Evolutionary conservation across 768 basidiomycete species (phyloP).

Genomic region (Pleurotus cornucopiae): DNA sequence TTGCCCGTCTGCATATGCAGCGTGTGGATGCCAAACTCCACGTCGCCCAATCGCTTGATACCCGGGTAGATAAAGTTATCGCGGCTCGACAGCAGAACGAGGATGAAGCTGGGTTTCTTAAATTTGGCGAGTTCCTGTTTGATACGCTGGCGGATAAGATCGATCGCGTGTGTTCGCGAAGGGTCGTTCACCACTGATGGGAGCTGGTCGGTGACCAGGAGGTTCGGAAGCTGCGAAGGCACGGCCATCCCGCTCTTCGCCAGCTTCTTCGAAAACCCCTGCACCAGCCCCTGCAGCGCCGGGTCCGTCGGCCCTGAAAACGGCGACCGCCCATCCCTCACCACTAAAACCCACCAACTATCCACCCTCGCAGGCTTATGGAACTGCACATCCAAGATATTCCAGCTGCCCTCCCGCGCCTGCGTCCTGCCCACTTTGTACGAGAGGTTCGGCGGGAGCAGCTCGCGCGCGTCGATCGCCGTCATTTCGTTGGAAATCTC

Average conservation of each 20-base stretch:
- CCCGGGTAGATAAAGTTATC: slow-evolving; percentile 81
- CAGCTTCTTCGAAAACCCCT: slow-evolving; percentile 55
- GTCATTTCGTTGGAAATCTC: slow-evolving; percentile 55
- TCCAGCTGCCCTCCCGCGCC: slow-evolving; percentile 68
- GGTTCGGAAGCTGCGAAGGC: slow-evolving; percentile 27
- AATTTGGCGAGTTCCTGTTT: slow-evolving; percentile 20
- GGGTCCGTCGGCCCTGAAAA: slow-evolving; percentile 41
- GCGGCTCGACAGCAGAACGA: slow-evolving; percentile 62
- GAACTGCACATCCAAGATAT: slow-evolving; percentile 70
- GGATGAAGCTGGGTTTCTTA: slow-evolving; percentile 55
- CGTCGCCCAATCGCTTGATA: slow-evolving; percentile 74
- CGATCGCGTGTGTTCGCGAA: slow-evolving; percentile 32
- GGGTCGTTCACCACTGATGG: slow-evolving; percentile 25
- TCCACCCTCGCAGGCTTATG: slow-evolving; percentile 45
- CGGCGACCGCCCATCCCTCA: slow-evolving; percentile 42
- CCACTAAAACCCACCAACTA: slow-evolving; percentile 65
- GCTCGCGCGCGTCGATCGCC: slow-evolving; percentile 59
- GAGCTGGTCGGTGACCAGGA: slow-evolving; percentile 30
- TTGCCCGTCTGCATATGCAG: slow-evolving; percentile 68
- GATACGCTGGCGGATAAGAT: slow-evolving; percentile 37
- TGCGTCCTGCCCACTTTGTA: slow-evolving; percentile 46
- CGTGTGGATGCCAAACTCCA: slow-evolving; percentile 70
- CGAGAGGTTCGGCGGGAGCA: slow-evolving; percentile 51
- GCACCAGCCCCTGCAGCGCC: slow-evolving; percentile 36
- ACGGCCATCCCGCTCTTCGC: slow-evolving; percentile 53